phyloP scores from a whole-genome alignment of 805 yeast species.

The Candida succiphila region DNA sequence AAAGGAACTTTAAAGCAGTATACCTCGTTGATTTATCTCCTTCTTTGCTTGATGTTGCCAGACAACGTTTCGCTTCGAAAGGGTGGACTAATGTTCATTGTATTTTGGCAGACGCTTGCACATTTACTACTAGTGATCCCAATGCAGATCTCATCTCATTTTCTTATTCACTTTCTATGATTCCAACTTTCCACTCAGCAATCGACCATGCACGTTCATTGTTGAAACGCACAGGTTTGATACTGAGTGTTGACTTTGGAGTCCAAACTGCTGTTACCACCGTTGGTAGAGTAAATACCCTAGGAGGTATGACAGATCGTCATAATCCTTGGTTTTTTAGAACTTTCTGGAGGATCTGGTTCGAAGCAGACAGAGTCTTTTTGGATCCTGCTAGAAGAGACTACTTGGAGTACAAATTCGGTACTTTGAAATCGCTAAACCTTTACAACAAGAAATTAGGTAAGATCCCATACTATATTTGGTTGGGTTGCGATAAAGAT shows the following conservation, averaged over 20 bases:
- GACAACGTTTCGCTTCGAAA: conserved; percentile 36
- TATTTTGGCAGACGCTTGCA: conserved; percentile 66
- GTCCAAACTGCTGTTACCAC: conserved; percentile 58
- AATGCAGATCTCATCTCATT: conserved; percentile 68
- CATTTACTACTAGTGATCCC: conserved; percentile 41
- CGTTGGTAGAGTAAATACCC: conserved; percentile 59
- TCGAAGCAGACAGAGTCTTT: conserved; percentile 73
- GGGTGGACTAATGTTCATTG: conserved; percentile 56
- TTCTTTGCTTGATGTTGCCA: conserved; percentile 66
- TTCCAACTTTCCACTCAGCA: conserved; percentile 73
- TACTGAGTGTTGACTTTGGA: conserved; percentile 73
- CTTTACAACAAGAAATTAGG: conserved; percentile 57
- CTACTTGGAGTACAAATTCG: conserved; percentile 73
- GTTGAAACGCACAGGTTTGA: conserved; percentile 48
- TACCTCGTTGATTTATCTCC: conserved; percentile 72
- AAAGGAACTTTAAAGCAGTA: conserved; percentile 47
- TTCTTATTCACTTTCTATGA: conserved; percentile 78
- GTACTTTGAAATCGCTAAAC: conserved; percentile 69
- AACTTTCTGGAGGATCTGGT: conserved; percentile 84
- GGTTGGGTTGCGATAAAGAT: conserved; percentile 69
- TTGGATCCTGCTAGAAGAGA: conserved; percentile 76
- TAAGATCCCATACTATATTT: conserved; percentile 70
- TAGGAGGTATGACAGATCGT: conserved; percentile 65
- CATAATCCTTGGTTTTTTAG: conserved; percentile 70
- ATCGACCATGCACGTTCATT: conserved; percentile 53